Base-by-base conservation (phyloP, 1,139 yeast species). In the Spathaspora jeffriesii region DNA sequence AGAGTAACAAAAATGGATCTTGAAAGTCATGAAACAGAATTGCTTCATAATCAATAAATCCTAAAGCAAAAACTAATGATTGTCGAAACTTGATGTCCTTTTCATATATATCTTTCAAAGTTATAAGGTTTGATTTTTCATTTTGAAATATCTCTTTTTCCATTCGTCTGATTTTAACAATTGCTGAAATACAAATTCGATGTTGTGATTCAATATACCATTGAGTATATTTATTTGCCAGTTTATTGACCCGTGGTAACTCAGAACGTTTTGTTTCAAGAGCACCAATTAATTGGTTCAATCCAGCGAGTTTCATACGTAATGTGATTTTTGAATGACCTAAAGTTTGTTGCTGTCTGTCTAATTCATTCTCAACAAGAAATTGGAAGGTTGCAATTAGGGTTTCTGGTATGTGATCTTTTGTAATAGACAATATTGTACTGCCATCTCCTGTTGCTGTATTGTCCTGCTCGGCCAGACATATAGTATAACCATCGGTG, bases 1-100 rank as follows among this genome's bases (percentile, higher is more conserved):
- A 87, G 40, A 86, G 62, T 14, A 85, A 62, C 67, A 88, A 71
- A 5, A 81, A 78, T 55, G 84, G 87, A 53, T 84, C 85, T 50
- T 81, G 70, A 43, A 82, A 70, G 43, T 75, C 72, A 38, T 70
- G 60, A 8, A 71, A 71, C 1, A 77, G 57, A 14, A 85, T 58
- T 36, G 78, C 80, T 9, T 81, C 84, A 55, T 76, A 83, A 14
- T 74, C 70, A 2, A 77, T 63, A 10, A 82, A 75, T 5, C 90
- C 91, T 56, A 84, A 75, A 1, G 79, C 68, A 17, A 83, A 62
- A 18, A 82, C 62, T 28, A 86, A 63, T 2, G 88, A 75, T 51
- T 79, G 80, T 27, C 79, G 79, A 55, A 85, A 83, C 38, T 63
- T 64, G 38, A 68, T 62, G 54, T 86, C 93, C 39, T 70, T 71